Conservation (phyloP, 2,329 filamentous ascomycete species). For the Colletotrichum endophyticum region DNA sequence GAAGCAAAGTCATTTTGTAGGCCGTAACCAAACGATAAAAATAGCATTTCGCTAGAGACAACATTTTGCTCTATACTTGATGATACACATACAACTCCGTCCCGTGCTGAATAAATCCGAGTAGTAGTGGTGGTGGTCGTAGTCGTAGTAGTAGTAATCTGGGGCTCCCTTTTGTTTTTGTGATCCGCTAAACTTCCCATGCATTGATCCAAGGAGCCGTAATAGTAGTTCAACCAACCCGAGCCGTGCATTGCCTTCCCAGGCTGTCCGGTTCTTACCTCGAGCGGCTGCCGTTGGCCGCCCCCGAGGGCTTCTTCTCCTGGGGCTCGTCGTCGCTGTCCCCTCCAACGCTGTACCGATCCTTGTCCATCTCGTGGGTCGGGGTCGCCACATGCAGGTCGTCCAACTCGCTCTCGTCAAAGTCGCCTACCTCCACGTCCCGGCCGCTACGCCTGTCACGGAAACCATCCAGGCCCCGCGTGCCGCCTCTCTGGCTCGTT, state of each 20-base stretch:
- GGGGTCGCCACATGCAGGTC: constrained; percentile 61
- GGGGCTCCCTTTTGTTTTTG: background rate
- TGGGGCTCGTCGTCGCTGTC: constrained; percentile 59
- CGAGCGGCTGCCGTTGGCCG: constrained; percentile 19
- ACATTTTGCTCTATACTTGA: background rate
- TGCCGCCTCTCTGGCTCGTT: constrained; percentile 32
- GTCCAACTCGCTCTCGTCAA: constrained; percentile 70
- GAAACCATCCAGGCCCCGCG: constrained; percentile 46
- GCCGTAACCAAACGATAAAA: background rate
- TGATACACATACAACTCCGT: constrained; percentile 5
- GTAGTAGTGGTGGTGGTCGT: background rate
- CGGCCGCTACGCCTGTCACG: constrained; percentile 49
- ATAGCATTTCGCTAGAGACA: background rate
- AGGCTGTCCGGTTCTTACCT: background rate
- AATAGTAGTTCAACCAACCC: background rate
- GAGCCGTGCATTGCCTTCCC: background rate
- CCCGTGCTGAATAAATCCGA: background rate
- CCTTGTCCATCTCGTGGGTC: constrained; percentile 41
- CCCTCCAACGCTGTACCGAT: constrained; percentile 62
- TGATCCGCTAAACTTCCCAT: constrained; percentile 2
- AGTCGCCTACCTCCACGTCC: constrained; percentile 68
- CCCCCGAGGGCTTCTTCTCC: constrained; percentile 20
- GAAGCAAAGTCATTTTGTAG: background rate
- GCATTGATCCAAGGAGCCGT: constrained; percentile 4
- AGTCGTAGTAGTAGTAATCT: background rate